Base-by-base conservation (phyloP, 371 early-diverging fungal species). In the Mortierella polycephala region DNA sequence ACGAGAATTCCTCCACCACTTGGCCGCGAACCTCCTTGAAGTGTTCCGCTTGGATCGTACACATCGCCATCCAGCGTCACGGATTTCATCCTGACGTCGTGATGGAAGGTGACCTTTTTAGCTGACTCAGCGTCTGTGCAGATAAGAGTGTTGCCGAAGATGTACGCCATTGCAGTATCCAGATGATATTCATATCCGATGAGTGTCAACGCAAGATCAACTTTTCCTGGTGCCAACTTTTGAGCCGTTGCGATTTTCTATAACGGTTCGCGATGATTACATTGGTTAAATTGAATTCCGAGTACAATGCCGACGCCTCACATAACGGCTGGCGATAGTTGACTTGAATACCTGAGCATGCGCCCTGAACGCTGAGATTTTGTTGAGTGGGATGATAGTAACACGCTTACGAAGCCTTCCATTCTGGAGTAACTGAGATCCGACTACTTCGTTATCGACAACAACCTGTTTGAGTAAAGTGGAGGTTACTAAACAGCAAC, bases 51-150 rank as follows among this genome's bases (percentile, higher is more conserved):
- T 2, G 99, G 99, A 73, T 99, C 99, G 84, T 99, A 99, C 7
- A 98, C 88, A 83, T 99, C 99, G 40, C 99, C 99, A 57, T 99
- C 99, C 1, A 94, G 68, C 0, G 99, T 99, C 7, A 99, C 97
- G 16, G 97, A 96, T 62, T 93, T 93, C 57, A 90, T 81, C 14
- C 88, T 86, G 42, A 99, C 88, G 13, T 83, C 74, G 52, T 89
- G 87, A 83, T 97, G 87, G 83, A 96, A 99, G 0, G 99, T 95
- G 14, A 97, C 92, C 47, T 84, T 82, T 67, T 96, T 95, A 5
- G 98, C 98, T 0, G 93, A 88, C 13, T 91, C 90, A 0, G 93
- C 88, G 77, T 98, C 97, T 45, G 92, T 83, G 83, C 98, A 97
- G 49, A 99, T 89, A 57, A 98, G 87, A 3, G 97, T 96, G 57